Evolutionary conservation across 2,329 filamentous ascomycete species (phyloP).

Genomic region (Helotiales sp.): DNA sequence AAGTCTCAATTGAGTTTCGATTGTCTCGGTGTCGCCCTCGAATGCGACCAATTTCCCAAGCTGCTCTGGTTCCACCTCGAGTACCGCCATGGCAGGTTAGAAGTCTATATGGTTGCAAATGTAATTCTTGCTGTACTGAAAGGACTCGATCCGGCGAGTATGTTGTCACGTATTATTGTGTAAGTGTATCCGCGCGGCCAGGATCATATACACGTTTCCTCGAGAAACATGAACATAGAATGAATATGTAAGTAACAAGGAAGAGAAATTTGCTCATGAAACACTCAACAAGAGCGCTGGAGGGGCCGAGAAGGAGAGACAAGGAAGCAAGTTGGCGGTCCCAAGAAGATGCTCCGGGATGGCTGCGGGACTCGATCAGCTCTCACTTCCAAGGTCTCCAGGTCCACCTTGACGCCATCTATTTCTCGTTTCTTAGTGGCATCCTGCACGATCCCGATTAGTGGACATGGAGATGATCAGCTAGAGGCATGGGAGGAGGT

Average conservation of each 20-base stretch:
- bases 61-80: neutral
- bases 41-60: constrained; percentile 57
- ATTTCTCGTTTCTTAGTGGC: constrained; percentile 1
- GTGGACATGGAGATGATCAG: neutral
- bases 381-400: constrained; percentile 8
- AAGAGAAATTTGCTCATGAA: neutral
- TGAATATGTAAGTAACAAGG: neutral
- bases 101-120: neutral
- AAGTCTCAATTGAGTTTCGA: constrained; percentile 60
- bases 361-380: constrained; percentile 11
- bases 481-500: neutral
- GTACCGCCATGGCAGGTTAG: neutral
- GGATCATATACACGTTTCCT: neutral
- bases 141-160: constrained; percentile 19
- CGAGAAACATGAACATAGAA: neutral
- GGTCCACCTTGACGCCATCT: constrained; percentile 12
- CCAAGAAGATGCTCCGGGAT: constrained; percentile 1
- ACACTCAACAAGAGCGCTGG: neutral
- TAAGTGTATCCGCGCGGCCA: neutral
- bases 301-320: neutral
- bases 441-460: constrained; percentile 2
- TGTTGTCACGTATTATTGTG: constrained; percentile 1
- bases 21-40: constrained; percentile 54
- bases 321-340: neutral
- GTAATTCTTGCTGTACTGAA: neutral